Evolutionary conservation across 257 asterid species (phyloP).

Genomic region (Prunella vulgaris): DNA sequence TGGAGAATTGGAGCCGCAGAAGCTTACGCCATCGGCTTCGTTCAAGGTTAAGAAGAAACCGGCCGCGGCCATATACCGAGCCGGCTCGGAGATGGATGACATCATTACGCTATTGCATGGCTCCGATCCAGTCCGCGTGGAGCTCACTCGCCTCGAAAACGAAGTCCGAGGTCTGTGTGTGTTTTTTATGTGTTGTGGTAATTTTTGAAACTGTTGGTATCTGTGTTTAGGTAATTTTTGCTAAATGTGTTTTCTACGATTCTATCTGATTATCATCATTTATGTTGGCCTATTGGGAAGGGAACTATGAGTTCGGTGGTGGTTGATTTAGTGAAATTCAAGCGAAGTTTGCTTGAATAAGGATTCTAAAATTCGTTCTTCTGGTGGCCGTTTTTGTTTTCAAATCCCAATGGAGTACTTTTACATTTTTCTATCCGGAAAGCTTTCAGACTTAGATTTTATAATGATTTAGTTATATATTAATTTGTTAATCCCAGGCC

Average conservation of each 20-base stretch:
- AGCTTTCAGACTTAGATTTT: neutral
- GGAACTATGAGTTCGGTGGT: neutral
- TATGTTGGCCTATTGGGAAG: neutral
- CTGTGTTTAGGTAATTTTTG: neutral
- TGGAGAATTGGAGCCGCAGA: conserved; percentile 47
- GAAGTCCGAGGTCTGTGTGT: conserved; percentile 59
- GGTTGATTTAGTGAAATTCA: conserved; percentile 11
- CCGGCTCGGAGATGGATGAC: conserved; percentile 59
- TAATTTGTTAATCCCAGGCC: conserved; percentile 3
- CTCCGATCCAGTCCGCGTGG: conserved; percentile 84
- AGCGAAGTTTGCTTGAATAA: neutral
- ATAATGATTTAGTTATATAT: neutral
- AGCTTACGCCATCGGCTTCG: conserved; percentile 42
- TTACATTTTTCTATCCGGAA: conserved; percentile 5
- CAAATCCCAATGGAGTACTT: conserved; percentile 1
- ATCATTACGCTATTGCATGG: conserved; percentile 60
- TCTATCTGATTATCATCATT: neutral
- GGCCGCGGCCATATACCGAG: conserved; percentile 25
- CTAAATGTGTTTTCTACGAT: neutral
- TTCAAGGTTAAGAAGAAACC: conserved; percentile 50
- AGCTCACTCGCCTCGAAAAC: conserved; percentile 86
- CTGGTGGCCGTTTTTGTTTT: neutral
- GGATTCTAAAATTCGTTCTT: neutral
- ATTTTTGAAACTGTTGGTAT: neutral
- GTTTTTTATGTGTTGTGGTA: neutral